phyloP scores from a whole-genome alignment of 2,329 filamentous ascomycete genomes.

The Hypoxylon sp. region DNA sequence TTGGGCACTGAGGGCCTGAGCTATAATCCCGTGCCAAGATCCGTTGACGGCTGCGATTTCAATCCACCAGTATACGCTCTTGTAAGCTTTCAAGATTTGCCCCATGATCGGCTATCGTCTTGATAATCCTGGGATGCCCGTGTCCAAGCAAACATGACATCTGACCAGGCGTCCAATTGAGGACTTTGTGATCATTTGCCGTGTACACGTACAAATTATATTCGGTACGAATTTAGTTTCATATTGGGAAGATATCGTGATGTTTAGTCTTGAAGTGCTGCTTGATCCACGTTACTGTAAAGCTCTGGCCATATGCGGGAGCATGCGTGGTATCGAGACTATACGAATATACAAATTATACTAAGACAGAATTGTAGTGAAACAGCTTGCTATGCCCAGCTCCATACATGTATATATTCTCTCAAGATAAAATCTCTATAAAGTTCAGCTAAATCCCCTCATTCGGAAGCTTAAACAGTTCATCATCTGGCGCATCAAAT shows the following conservation, averaged over 20 bases:
- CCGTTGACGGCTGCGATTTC: slow-evolving; percentile 73
- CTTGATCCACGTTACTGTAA: slow-evolving; percentile 33
- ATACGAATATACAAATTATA: too few species aligned
- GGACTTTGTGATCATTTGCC: slow-evolving; percentile 55
- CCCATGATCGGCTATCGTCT: slow-evolving; percentile 65
- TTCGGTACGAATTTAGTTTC: slow-evolving; percentile 34
- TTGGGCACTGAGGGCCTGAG: slow-evolving; percentile 67
- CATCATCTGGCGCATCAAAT: not conserved
- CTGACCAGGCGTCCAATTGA: slow-evolving; percentile 74
- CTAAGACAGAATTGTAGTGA: too few species aligned
- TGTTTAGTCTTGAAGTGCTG: slow-evolving; percentile 23
- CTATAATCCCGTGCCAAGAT: slow-evolving; percentile 74
- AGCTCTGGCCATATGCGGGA: slow-evolving; percentile 4
- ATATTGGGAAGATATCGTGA: slow-evolving; percentile 38
- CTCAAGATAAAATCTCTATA: too few species aligned
- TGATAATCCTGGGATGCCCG: slow-evolving; percentile 70
- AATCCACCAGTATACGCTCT: slow-evolving; percentile 75
- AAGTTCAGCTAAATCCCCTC: too few species aligned
- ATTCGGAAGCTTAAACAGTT: too few species aligned
- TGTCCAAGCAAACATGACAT: slow-evolving; percentile 73
- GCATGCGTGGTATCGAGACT: too few species aligned
- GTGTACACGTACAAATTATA: slow-evolving; percentile 33
- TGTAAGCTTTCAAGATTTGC: slow-evolving; percentile 71
- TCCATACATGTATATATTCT: too few species aligned
- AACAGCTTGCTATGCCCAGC: too few species aligned